These are phyloP conservation scores for Cavenderia fasciculata DNA, from an alignment of 78 protist genomes.

Conservation along the genomic window DNA sequence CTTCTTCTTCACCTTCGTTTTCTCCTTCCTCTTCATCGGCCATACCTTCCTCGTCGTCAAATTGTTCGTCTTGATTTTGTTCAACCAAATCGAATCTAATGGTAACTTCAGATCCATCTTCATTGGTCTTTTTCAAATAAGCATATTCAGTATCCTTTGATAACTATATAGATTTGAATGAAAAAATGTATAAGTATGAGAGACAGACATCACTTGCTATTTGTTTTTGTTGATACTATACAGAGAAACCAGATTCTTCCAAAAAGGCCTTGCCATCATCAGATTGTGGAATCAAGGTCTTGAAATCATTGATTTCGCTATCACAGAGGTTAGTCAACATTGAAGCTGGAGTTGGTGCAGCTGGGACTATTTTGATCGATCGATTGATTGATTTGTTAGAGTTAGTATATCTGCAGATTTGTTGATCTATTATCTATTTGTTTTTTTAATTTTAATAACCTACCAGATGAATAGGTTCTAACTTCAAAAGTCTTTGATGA, in stretches of 20 bases:
- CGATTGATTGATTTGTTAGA: no score
- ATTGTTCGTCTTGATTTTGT: constrained; percentile 2
- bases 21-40: constrained; percentile 11
- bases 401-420: no score
- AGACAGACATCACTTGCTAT: not conserved
- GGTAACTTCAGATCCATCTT: constrained; percentile 18
- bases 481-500: not conserved
- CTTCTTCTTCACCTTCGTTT: constrained; percentile 18
- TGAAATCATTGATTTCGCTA: constrained; percentile 62
- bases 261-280: constrained; percentile 11
- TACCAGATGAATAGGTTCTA: constrained; percentile 32
- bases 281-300: constrained; percentile 7
- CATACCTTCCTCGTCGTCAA: constrained; percentile 1
- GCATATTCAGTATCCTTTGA: constrained; percentile 20
- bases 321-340: constrained; percentile 23
- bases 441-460: no score
- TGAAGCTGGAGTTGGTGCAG: constrained; percentile 58
- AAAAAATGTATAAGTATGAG: not conserved
- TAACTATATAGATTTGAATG: constrained; percentile 14
- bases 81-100: constrained; percentile 56
- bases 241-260: constrained; percentile 55
- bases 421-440: no score
- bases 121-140: constrained; percentile 21
- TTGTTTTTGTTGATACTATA: not conserved
- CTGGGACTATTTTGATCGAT: constrained; percentile 24